Conservation (phyloP, 352 stramenopile species). For the Phytophthora aleatoria region DNA sequence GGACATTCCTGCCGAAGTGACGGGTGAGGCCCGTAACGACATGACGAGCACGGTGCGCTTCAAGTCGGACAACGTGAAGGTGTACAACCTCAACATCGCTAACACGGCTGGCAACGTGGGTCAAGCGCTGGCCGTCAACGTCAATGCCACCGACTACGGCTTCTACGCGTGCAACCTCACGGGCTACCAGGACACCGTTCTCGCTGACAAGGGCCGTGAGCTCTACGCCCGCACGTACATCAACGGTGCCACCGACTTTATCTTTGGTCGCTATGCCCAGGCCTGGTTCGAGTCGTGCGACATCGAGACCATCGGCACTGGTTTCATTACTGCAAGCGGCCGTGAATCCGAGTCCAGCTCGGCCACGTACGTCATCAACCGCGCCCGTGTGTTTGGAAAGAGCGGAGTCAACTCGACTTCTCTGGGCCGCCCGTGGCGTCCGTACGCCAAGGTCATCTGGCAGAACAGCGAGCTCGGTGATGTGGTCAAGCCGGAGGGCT, state of each 20-base stretch:
- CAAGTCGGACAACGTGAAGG: conserved; percentile 33
- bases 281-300: conserved; percentile 35
- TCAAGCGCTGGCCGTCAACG: conserved; percentile 30
- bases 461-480: conserved; percentile 17
- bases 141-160: conserved; percentile 33
- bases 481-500: conserved; percentile 31
- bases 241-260: conserved; percentile 29
- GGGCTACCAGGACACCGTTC: conserved; percentile 27
- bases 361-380: conserved; percentile 31
- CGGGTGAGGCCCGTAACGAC: conserved; percentile 22
- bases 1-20: conserved; percentile 32
- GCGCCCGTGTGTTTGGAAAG: conserved; percentile 26
- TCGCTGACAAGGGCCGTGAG: conserved; percentile 27
- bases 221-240: conserved; percentile 33
- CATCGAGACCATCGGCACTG: conserved; percentile 31
- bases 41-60: conserved; percentile 34
- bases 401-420: conserved; percentile 19
- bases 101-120: conserved; percentile 32
- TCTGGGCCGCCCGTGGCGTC: conserved; percentile 25
- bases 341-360: conserved; percentile 17
- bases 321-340: conserved; percentile 34
- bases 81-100: conserved; percentile 38
- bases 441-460: conserved; percentile 24
- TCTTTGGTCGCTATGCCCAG: conserved; percentile 26
- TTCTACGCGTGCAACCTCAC: conserved; percentile 35